A percentile compares a stretch with the other conserved stretches of the same genome.
Conservation (phyloP, 139 green algal genomes). For the Diplosphaera chodatii region DNA sequence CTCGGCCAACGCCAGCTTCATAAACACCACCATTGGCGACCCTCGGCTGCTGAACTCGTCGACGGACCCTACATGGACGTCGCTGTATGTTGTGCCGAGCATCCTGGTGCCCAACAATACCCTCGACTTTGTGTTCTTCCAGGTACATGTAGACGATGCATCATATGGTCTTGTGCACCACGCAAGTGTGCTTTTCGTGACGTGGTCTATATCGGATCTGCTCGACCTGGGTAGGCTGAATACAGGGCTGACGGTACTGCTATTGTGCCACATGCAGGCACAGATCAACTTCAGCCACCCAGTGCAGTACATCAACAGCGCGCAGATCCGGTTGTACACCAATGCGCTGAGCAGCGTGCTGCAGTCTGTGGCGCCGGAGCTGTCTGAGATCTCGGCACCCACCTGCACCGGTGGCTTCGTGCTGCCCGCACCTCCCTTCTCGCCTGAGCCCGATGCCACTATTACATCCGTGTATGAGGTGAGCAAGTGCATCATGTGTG, state of each 20-base stretch:
- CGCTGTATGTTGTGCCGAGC: not conserved
- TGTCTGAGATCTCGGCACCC: not conserved
- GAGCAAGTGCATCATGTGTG: too few species aligned
- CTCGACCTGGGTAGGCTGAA: too few species aligned
- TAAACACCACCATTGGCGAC: not conserved
- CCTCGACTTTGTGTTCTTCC: not conserved
- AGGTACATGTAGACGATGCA: not conserved
- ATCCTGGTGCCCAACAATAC: not conserved
- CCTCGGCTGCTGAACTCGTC: not conserved
- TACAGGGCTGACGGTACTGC: too few species aligned
- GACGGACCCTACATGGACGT: not conserved
- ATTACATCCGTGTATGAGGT: not conserved
- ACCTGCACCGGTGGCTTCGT: not conserved
- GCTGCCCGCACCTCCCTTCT: not conserved
- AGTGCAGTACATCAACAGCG: not conserved
- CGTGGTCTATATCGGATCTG: too few species aligned
- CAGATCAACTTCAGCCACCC: not conserved
- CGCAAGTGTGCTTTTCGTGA: too few species aligned
- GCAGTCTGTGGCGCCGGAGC: not conserved
- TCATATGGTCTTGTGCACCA: too few species aligned
- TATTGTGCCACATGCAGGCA: not conserved
- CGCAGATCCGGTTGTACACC: not conserved
- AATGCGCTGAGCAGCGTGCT: not conserved
- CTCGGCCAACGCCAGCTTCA: not conserved
- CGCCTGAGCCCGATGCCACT: not conserved